A percentile compares a stretch with the other conserved stretches of the same genome.
phyloP scores from a whole-genome alignment of 805 yeast species.

The Cyberlindnera mycetangii region DNA sequence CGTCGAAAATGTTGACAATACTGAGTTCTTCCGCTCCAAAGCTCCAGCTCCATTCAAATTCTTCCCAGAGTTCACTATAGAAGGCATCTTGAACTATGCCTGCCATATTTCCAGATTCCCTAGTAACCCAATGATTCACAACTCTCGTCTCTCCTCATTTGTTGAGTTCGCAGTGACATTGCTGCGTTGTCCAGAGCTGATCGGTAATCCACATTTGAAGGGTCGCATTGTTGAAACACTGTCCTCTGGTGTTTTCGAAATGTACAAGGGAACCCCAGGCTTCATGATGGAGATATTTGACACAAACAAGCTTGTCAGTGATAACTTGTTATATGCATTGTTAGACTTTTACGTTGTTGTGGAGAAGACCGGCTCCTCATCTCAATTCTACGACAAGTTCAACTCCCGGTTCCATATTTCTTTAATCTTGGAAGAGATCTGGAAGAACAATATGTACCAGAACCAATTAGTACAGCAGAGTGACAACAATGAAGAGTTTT shows the following conservation, averaged over 20 bases:
- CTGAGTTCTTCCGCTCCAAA: conserved; percentile 61
- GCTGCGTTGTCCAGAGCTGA: conserved; percentile 77
- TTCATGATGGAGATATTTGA: conserved; percentile 66
- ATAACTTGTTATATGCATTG: conserved; percentile 74
- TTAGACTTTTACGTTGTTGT: conserved; percentile 91
- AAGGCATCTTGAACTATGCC: conserved; percentile 74
- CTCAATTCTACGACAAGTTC: conserved; percentile 95
- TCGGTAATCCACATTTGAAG: conserved; percentile 92
- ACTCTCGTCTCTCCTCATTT: conserved; percentile 50
- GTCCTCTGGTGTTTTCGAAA: conserved; percentile 66
- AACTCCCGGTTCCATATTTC: conserved; percentile 87
- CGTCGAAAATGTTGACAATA: conserved; percentile 69
- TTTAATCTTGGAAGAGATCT: conserved; percentile 73
- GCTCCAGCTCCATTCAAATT: conserved; percentile 77
- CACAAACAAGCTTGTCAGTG: conserved; percentile 55
- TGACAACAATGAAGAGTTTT: conserved; percentile 69
- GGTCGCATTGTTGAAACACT: conserved; percentile 78
- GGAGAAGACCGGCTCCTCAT: conserved; percentile 92
- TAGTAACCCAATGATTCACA: conserved; percentile 54
- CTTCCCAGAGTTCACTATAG: conserved; percentile 82
- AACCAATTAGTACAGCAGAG: conserved; percentile 69
- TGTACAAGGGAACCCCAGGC: conserved; percentile 60
- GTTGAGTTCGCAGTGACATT: conserved; percentile 72
- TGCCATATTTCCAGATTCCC: conserved; percentile 56
- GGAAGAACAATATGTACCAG: conserved; percentile 71